Base-by-base conservation (phyloP, 306 rosid genomes). In the Carpinus viminea region DNA sequence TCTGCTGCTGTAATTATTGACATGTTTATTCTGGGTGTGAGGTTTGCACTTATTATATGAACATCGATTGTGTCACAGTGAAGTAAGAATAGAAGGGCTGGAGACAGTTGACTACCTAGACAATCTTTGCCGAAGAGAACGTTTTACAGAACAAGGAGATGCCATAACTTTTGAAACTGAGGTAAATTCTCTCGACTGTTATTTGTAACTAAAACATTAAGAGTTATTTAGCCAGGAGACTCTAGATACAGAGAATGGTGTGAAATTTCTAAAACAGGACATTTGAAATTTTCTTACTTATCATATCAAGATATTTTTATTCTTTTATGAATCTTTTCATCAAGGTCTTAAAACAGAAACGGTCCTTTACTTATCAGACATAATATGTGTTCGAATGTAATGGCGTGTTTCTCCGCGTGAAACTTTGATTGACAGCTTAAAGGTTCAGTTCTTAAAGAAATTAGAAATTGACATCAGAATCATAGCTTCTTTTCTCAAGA, bases 141-240 rank as follows among this genome's bases (percentile, higher is more conserved):
- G 98, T 36, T 91, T 94, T 76, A 94, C 97, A 21, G 98, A 94
- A 82, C 98, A 94, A 91, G 97, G 96, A 76, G 97, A 92, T 70
- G 97, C 97, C 6, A 69, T 92, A 64, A 94, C 98, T 61, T 94
- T 94, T 70, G 98, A 94, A 82, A 86, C 97, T 53, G 98, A 94
- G 95, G 98, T 89, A 84, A 75, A 76, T 78, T 68, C 28, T 38
- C 59, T 55, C 50, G 36, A 56, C 2, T 70, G 74, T 60, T 46
- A 43, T 53, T 76, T 69, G 65, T 20, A 47, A 28, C 11, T 12
- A 8, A 28, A 21, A 57, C 48, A 47, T 13, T 36, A 31, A 31
- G 20, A 47, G 15, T 70, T 24, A 50, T 31, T 18, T 66, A 41
- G 57, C 55, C 13, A 21, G 45, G 18, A 56, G 56, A 24, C 53